Base-by-base conservation (phyloP, 495 filamentous ascomycete genomes). In the Penicillium roqueforti region DNA sequence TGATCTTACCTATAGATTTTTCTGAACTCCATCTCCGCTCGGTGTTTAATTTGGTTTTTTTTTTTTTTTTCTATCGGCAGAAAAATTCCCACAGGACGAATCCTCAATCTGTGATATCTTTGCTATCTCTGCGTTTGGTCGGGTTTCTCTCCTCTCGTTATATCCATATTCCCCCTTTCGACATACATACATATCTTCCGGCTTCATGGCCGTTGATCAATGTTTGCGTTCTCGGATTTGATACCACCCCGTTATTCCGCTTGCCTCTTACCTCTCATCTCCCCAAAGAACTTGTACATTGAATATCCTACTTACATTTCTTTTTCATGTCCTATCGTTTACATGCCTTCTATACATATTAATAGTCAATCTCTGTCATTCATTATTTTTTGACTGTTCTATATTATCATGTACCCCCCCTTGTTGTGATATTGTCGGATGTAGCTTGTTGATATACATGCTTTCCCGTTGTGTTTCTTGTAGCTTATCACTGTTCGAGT, bases 171-270 rank as follows among this genome's bases (percentile, higher is more conserved):
- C 42, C 54, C 54, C 41, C 50, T 52, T 42, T 52, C 49, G 31
- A 42, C 45, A 51, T 54, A 65, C 57, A 62, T 59, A 50, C 41
- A 57, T 59, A 25, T 53, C 56, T 51, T 55, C 53, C 37, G 23
- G 40, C 50, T 37, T 31, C 36, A 46, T 53, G 57, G 59, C 55
- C 59, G 56, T 60, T 57, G 57, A 57, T 59, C 56, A 44, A 55
- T 50, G 56, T 60, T 53, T 60, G 50, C 48, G 51, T 57, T 62
- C 58, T 65, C 56, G 61, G 64, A 65, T 65, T 65, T 67, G 64
- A 67, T 67, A 68, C 62, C 65, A 68, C 58, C 53, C 55, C 38
- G 60, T 56, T 58, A 8, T 55, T 42, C 50, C 40, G 53, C 29
- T 44, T 36, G 32, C 14, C 4, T 20, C 56, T 44, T 20, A 18